Evolutionary conservation across 2,329 filamentous ascomycete genomes (phyloP).

Genomic region (Alternaria panax): DNA sequence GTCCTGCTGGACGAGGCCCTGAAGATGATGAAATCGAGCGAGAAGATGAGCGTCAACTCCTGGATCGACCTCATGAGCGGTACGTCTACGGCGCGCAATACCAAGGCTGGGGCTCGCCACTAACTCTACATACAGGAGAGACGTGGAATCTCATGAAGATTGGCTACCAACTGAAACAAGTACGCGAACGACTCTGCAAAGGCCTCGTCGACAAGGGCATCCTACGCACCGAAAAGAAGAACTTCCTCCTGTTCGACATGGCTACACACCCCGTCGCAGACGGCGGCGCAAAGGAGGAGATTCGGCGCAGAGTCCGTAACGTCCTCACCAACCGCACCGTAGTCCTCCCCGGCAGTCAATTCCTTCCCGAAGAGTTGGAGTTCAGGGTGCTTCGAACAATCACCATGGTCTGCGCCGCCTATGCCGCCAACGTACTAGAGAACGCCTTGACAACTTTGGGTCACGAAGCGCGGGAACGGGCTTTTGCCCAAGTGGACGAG

Average conservation of each 20-base stretch:
- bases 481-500: slow-evolving; percentile 97
- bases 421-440: slow-evolving; percentile 96
- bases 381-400: slow-evolving; percentile 93
- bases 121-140: slow-evolving; percentile 70
- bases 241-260: slow-evolving; percentile 99
- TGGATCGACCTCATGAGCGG: slow-evolving; percentile 99
- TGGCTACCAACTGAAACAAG: slow-evolving; percentile 98
- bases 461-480: slow-evolving; percentile 91
- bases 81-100: slow-evolving; percentile 53
- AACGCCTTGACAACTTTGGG: slow-evolving; percentile 94
- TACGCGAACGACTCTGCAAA: slow-evolving; percentile 95
- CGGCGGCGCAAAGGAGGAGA: slow-evolving; percentile 96
- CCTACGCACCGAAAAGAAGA: slow-evolving; percentile 96
- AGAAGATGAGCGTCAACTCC: slow-evolving; percentile 99
- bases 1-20: slow-evolving; percentile 95
- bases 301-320: slow-evolving; percentile 88
- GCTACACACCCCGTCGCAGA: slow-evolving; percentile 97
- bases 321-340: slow-evolving; percentile 93
- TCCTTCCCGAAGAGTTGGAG: slow-evolving; percentile 91
- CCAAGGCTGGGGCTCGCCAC: slow-evolving; percentile 12
- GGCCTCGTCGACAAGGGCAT: slow-evolving; percentile 99
- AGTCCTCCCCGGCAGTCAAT: slow-evolving; percentile 83
- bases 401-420: slow-evolving; percentile 96
- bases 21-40: slow-evolving; percentile 99
- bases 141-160: slow-evolving; percentile 99